Evolutionary conservation across 371 early-diverging fungal genomes (phyloP), one percentile per base, ranked within the genome.

Genomic region (Entomophthora muscae): DNA sequence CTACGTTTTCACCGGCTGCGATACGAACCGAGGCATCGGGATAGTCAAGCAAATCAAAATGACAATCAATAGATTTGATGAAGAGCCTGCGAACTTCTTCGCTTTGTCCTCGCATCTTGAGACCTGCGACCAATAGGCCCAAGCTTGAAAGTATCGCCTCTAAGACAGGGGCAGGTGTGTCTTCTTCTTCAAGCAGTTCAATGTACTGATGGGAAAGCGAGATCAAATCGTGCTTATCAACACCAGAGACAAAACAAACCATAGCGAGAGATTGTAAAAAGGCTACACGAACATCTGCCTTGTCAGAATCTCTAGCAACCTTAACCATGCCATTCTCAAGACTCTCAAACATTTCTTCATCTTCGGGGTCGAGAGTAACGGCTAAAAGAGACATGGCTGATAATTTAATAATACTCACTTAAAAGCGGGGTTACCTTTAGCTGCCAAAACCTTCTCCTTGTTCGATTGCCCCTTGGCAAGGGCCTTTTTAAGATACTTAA

Each of bases 301-400:
- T 30, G 22, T 61, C 61, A 2, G 61, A 61, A 26, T 61, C 61
- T 17, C 61, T 23, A 32, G 61, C 61, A 32, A 61, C 61, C 42
- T 61, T 61, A 30, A 42, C 26, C 61, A 61, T 61, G 12, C 61
- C 61, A 61, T 1, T n/a, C n/a, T 61, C 61, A 28, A 61, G 30
- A 26, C 22, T 17, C 31, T 61, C 61, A 51, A 61, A 61, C 61
- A 61, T 61, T 24, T 61, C 61, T 21, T 61, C 61, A 33, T 61
- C 61, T 28, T 61, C 61, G 31, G 61, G 61, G 30, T 61, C 61
- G n/a, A 61, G 22, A 32, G 61, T 52, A 7, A 62, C 30, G 2
- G 42, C 53, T 27, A 62, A 53, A 3, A 62, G 29, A 1, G 23
- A n/a, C 51, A 62, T 51, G 24, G 51, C 62, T 62, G 24, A 52